These are phyloP conservation scores for Eucalyptus dawsonii DNA, from an alignment of 345 rosid genomes.

Conservation along the genomic window DNA sequence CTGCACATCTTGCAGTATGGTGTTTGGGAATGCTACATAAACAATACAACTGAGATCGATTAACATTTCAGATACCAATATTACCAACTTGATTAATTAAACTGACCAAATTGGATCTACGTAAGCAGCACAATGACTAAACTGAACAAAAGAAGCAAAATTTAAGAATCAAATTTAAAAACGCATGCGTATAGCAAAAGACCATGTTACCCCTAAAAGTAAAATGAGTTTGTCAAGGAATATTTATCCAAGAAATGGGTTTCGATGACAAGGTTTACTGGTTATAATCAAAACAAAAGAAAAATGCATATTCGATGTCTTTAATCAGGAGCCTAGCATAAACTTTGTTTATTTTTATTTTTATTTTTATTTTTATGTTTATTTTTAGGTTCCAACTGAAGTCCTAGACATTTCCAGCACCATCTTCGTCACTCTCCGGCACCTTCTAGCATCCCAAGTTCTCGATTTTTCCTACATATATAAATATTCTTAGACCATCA, in stretches of 20 bases:
- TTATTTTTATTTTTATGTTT: background rate
- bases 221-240: background rate
- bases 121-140: rapidly evolving
- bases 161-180: background rate
- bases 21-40: background rate
- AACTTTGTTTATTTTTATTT: background rate
- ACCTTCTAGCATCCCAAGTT: background rate
- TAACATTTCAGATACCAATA: rapidly evolving
- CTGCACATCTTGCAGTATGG: background rate
- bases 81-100: background rate
- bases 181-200: rapidly evolving
- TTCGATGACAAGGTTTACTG: background rate
- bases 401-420: background rate
- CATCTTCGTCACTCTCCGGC: background rate
- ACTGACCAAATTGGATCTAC: background rate
- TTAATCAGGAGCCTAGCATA: background rate
- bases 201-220: background rate
- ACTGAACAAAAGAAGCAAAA: background rate
- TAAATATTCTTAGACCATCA: background rate
- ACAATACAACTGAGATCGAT: too few relatives aligned
- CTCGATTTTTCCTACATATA: background rate
- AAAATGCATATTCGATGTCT: background rate
- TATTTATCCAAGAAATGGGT: background rate
- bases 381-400: background rate
- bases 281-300: background rate